Evolutionary conservation across 2,329 filamentous ascomycete genomes (phyloP).

Genomic region (Phialophora tarda): DNA sequence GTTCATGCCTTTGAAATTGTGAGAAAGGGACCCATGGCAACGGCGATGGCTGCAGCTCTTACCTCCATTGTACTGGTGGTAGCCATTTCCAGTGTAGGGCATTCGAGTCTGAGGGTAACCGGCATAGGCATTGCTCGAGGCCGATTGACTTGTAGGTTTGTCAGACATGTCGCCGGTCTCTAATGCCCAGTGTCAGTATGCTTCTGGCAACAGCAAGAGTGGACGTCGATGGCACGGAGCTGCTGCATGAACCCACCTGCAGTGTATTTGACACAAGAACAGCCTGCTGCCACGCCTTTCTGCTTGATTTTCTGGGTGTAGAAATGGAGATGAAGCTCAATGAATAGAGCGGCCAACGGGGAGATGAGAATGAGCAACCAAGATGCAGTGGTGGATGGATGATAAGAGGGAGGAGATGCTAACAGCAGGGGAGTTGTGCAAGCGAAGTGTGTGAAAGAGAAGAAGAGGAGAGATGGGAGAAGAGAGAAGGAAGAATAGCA

Average conservation of each 20-base stretch:
- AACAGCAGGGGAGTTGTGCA: slow-evolving; percentile 36
- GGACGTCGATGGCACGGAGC: neutral
- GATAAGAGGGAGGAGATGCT: slow-evolving; percentile 38
- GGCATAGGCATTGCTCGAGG: slow-evolving; percentile 27
- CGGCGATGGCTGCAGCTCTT: slow-evolving; percentile 20
- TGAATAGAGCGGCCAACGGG: slow-evolving; percentile 38
- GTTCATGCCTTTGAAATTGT: slow-evolving; percentile 28
- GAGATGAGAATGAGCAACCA: slow-evolving; percentile 40
- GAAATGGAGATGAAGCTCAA: slow-evolving; percentile 30
- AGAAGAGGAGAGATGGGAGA: slow-evolving; percentile 24
- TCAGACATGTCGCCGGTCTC: slow-evolving; percentile 32
- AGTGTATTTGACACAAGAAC: slow-evolving; percentile 16
- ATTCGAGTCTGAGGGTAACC: slow-evolving; percentile 34
- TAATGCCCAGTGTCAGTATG: slow-evolving; percentile 14
- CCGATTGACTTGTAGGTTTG: slow-evolving; percentile 30
- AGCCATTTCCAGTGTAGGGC: slow-evolving; percentile 29
- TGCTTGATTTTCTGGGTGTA: slow-evolving; percentile 28
- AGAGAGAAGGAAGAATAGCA: slow-evolving; percentile 15
- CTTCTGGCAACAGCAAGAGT: neutral
- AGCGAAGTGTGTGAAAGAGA: slow-evolving; percentile 32
- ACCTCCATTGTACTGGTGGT: slow-evolving; percentile 34
- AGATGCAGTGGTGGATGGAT: slow-evolving; percentile 40
- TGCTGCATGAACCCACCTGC: slow-evolving; percentile 19
- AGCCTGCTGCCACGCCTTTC: slow-evolving; percentile 17
- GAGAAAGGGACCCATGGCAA: neutral